Base-by-base conservation (phyloP, 2,329 filamentous ascomycete genomes). In the Diaporthe batatas region DNA sequence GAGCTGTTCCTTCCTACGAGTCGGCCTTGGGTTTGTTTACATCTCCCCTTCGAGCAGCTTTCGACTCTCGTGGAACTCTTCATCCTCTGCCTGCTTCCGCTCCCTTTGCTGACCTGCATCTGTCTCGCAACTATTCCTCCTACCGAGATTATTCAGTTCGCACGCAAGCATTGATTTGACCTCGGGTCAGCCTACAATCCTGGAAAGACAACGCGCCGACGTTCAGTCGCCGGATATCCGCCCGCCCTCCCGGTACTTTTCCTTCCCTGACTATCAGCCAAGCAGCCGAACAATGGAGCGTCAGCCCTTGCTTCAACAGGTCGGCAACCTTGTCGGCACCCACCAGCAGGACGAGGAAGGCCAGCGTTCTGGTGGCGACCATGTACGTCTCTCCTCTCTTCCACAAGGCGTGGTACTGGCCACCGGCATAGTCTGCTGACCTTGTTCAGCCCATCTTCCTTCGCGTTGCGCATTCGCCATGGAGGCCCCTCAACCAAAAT, bases 391-490 rank as follows among this genome's bases (percentile, higher is more conserved):
- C 11, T n/a, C 32, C n/a, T 72, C 5, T 29, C 11, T n/a, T 47
- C n/a, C 59, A 18, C n/a, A 11, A 0, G 23, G 25, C 47, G 29
- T 58, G 29, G 29, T 44, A 14, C 1, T 12, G 25, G 23, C 10
- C 16, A 44, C 6, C 12, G 7, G 21, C 12, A 29, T 36, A 32
- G 0, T 34, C 18, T 58, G 23, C 74, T 79, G 70, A 78, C 55
- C 12, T 6, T n/a, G 10, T 21, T 53, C 58, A 89, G 86, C 85
- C 86, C 36, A 84, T 87, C 18, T 88, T 86, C 72, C 82, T 88
- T 18, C 85, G 86, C 76, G 85, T 83, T 59, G 85, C 84, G 53
- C 87, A 88, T 74, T 89, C 87, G 1, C 84, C 86, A 25, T 89
- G 87, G 85, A 76, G 80, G 8, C 81, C 77, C 68, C 83, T 89